These are phyloP conservation scores for Scortechinia acanthostroma DNA, from an alignment of 2,329 filamentous ascomycete species.

Conservation along the genomic window DNA sequence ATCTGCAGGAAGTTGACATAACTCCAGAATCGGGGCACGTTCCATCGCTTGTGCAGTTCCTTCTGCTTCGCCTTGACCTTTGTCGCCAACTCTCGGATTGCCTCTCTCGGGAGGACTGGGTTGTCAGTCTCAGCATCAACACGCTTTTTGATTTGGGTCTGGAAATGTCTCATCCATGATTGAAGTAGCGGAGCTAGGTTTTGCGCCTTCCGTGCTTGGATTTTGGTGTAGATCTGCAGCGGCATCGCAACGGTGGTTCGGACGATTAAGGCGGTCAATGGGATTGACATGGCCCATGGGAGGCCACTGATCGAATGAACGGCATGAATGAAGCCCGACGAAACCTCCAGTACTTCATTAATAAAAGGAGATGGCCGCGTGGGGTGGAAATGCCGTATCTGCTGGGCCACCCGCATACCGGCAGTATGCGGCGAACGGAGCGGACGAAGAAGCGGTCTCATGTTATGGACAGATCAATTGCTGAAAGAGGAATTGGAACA, in stretches of 20 bases:
- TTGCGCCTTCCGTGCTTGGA: not conserved
- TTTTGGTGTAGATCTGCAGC: not conserved
- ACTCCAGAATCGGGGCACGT: not conserved
- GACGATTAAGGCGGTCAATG: not conserved
- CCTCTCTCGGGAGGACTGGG: not conserved
- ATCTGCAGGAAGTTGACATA: not conserved
- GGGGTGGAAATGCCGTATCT: slow-evolving; percentile 1
- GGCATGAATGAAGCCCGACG: not conserved
- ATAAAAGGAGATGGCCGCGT: not conserved
- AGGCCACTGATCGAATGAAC: not conserved
- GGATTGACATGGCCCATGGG: not conserved
- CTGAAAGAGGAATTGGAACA: too few relatives aligned
- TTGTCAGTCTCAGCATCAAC: not conserved
- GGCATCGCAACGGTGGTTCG: not conserved
- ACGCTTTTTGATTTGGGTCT: not conserved
- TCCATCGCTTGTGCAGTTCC: not conserved
- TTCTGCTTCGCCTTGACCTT: not conserved
- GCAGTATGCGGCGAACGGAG: too few relatives aligned
- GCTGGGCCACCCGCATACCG: too few relatives aligned
- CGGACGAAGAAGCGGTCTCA: too few relatives aligned
- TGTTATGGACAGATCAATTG: too few relatives aligned
- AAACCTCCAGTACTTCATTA: not conserved
- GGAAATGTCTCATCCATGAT: not conserved
- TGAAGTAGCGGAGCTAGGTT: not conserved
- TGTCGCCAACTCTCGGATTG: not conserved